Evolutionary conservation across 1,284 basidiomycete genomes (phyloP), one percentile per base, ranked within the genome.

Genomic region (Melampsora medusae): DNA sequence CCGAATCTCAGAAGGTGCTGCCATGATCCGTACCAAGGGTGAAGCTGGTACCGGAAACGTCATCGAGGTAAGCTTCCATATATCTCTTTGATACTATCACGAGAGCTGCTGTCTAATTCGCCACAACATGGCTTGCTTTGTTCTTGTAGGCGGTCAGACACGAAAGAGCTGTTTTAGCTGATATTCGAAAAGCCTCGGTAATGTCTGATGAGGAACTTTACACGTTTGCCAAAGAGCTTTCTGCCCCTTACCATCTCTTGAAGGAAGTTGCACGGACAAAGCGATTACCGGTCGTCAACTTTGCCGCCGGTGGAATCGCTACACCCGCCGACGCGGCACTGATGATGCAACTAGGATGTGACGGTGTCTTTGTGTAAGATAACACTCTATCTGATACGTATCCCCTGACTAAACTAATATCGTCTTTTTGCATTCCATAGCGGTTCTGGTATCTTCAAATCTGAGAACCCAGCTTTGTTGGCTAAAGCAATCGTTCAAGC

Each of bases 291-390:
- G 95, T 98, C 22, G 97, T 88, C 78, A 85, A 85, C 81, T 84
- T 85, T 79, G 83, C 84, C 31, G 81, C 96, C 67, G 96, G 96
- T 78, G 96, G 96, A 79, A 89, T 99, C 77, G 95, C 97, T 67
- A 98, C 96, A 5, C 96, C 96, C 66, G 94, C 94, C 79, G 96
- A 99, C 83, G 97, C 96, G 28, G 97, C 97, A 3, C 85, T 99
- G 79, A 97, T 99, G 96, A 99, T 99, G 96, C 95, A 98, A 83
- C 88, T 99, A 50, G 95, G 96, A 67, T 95, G 93, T 83, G 96
- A 99, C 83, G 96, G 97, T 86, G 92, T 85, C 31, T 85, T 85
- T 77, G 84, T 85, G 92, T 92, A 81, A 79, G 87, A 85, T 56
- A 59, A 64, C 7, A n/a, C 64, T n/a, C 69, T 48, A 31, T 35